Percentiles rank a stretch among this genome's conserved stretches.
Conservation (phyloP, 352 stramenopile species). For the Pythium utonaiense region DNA sequence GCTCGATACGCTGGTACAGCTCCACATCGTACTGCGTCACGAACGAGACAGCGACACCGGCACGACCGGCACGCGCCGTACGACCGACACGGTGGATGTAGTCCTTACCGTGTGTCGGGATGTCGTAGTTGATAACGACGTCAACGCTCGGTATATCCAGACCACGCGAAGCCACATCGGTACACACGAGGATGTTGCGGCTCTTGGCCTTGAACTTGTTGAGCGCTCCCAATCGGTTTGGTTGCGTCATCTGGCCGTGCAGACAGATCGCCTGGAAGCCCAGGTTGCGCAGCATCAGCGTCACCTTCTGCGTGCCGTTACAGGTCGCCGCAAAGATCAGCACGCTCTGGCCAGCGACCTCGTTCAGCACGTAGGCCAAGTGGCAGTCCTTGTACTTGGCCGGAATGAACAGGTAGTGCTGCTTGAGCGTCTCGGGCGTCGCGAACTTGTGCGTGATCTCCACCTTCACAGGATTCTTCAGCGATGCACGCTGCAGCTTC, state of each 20-base stretch:
- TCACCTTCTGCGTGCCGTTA: constrained; percentile 95
- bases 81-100: constrained; percentile 99
- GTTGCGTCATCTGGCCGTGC: constrained; percentile 98
- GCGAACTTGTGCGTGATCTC: constrained; percentile 98
- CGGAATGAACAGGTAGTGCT: constrained; percentile 99
- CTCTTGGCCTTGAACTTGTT: constrained; percentile 97
- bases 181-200: constrained; percentile 87
- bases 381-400: constrained; percentile 99
- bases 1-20: constrained; percentile 97
- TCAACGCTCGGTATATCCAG: constrained; percentile 98
- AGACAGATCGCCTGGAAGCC: constrained; percentile 98
- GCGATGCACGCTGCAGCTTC: constrained; percentile 96
- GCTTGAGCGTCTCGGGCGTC: constrained; percentile 96
- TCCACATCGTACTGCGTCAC: constrained; percentile 99
- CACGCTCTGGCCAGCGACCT: constrained; percentile 95
- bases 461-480: constrained; percentile 96
- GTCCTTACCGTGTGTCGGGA: constrained; percentile 97
- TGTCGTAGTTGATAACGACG: constrained; percentile 99
- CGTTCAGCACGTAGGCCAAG: constrained; percentile 97
- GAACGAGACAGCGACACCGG: constrained; percentile 94
- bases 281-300: constrained; percentile 97
- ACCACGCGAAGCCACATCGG: constrained; percentile 88
- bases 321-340: constrained; percentile 99
- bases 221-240: constrained; percentile 95
- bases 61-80: constrained; percentile 94